Conservation (phyloP, 495 filamentous ascomycete genomes). For the Beverwykella pulmonaria region DNA sequence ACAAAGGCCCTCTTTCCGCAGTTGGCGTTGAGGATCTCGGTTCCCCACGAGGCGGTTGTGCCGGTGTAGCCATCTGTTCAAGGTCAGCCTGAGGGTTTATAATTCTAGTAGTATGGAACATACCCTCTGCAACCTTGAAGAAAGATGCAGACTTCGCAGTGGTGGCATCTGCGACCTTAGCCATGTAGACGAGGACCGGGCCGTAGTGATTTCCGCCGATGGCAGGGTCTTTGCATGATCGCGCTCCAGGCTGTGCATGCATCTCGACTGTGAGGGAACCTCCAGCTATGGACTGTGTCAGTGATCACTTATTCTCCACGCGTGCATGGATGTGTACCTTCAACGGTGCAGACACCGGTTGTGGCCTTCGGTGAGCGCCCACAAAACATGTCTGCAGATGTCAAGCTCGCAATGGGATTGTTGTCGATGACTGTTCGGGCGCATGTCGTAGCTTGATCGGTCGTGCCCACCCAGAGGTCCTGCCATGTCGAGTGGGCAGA, state of each 20-base stretch:
- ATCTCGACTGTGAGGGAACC: constrained; percentile 53
- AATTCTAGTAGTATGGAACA: background rate
- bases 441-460: constrained; percentile 28
- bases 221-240: constrained; percentile 51
- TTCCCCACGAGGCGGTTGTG: constrained; percentile 38
- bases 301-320: background rate
- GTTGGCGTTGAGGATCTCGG: constrained; percentile 42
- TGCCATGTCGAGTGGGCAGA: constrained; percentile 41
- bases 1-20: constrained; percentile 38
- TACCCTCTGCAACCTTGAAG: constrained; percentile 40
- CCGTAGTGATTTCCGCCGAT: constrained; percentile 58
- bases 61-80: constrained; percentile 31
- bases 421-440: constrained; percentile 31
- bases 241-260: constrained; percentile 55
- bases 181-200: constrained; percentile 58
- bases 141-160: constrained; percentile 45
- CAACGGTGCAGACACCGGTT: constrained; percentile 29
- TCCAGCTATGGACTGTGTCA: constrained; percentile 42
- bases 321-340: constrained; percentile 12
- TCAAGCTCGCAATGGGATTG: constrained; percentile 30
- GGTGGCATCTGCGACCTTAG: constrained; percentile 54
- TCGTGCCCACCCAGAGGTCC: constrained; percentile 35
- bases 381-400: constrained; percentile 33
- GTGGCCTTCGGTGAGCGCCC: constrained; percentile 7
- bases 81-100: background rate